Evolutionary conservation across 2,329 filamentous ascomycete species (phyloP).

Genomic region (Tympanopsis confertula): DNA sequence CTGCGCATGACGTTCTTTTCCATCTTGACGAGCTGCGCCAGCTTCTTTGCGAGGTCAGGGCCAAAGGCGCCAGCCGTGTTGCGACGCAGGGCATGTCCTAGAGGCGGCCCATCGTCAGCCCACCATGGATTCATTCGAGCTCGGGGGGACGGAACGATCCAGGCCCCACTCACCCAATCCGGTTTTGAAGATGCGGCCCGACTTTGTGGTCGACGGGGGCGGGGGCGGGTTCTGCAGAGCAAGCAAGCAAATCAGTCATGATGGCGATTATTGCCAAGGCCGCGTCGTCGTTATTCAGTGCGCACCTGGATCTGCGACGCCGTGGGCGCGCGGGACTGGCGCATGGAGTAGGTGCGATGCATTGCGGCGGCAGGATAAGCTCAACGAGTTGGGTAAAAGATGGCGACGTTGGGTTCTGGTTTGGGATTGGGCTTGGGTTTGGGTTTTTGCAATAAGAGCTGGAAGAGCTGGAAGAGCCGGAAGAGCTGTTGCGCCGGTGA

Average conservation of each 20-base stretch:
- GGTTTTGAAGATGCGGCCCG: slow-evolving; percentile 79
- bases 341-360: slow-evolving; percentile 99
- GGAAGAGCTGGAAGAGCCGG: slow-evolving; percentile 1
- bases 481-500: slow-evolving; percentile 1
- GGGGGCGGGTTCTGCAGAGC: slow-evolving; percentile 81
- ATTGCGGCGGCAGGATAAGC: slow-evolving; percentile 34
- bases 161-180: no score
- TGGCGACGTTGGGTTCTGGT: neutral
- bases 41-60: slow-evolving; percentile 90
- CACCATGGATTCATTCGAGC: slow-evolving; percentile 6
- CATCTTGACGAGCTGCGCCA: slow-evolving; percentile 97
- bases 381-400: neutral
- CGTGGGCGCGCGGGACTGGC: slow-evolving; percentile 89
- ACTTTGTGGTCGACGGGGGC: slow-evolving; percentile 82
- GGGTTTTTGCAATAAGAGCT: no score
- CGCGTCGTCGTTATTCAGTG: slow-evolving; percentile 1
- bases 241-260: slow-evolving; percentile 10
- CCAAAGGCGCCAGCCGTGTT: slow-evolving; percentile 67
- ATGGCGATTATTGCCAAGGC: neutral
- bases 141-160: neutral
- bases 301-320: slow-evolving; percentile 62
- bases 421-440: neutral
- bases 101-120: slow-evolving; percentile 8
- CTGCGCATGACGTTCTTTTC: slow-evolving; percentile 99
- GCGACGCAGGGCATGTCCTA: slow-evolving; percentile 58